These are phyloP conservation scores for Didymella pomorum DNA, from an alignment of 2,329 filamentous ascomycete species.

Conservation along the genomic window DNA sequence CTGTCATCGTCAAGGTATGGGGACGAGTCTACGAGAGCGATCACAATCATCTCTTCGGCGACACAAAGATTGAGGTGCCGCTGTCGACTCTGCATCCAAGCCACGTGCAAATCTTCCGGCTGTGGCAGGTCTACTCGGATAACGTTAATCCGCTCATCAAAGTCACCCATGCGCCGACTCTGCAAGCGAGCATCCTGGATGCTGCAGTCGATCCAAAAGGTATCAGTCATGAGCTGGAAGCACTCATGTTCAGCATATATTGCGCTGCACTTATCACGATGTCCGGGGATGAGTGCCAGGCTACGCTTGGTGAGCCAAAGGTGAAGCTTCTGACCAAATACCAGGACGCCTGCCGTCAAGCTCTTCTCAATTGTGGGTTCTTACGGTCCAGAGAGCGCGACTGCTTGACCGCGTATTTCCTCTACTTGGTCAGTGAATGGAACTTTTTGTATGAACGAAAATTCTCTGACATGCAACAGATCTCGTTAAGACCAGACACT, in stretches of 20 bases:
- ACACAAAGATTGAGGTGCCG: slow-evolving; percentile 63
- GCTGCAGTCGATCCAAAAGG: slow-evolving; percentile 61
- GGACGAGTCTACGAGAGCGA: slow-evolving; percentile 51
- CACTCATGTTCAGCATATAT: slow-evolving; percentile 53
- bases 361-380: slow-evolving; percentile 65
- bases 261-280: slow-evolving; percentile 57
- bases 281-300: slow-evolving; percentile 62
- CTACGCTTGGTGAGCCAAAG: slow-evolving; percentile 61
- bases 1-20: slow-evolving; percentile 56
- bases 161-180: slow-evolving; percentile 40
- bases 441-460: neutral
- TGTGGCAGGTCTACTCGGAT: slow-evolving; percentile 77
- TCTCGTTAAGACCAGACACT: slow-evolving; percentile 61
- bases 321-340: slow-evolving; percentile 64
- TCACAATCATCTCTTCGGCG: slow-evolving; percentile 63
- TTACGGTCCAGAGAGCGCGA: slow-evolving; percentile 64
- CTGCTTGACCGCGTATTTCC: slow-evolving; percentile 61
- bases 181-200: slow-evolving; percentile 67
- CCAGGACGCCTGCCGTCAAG: slow-evolving; percentile 68
- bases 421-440: slow-evolving; percentile 60
- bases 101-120: slow-evolving; percentile 69
- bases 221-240: slow-evolving; percentile 65
- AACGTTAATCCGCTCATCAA: slow-evolving; percentile 45
- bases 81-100: slow-evolving; percentile 69
- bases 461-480: slow-evolving; percentile 47